Percentiles rank a stretch among this genome's conserved stretches.
Conservation (phyloP, 768 basidiomycete species). For the Rhodotorula paludigena region DNA sequence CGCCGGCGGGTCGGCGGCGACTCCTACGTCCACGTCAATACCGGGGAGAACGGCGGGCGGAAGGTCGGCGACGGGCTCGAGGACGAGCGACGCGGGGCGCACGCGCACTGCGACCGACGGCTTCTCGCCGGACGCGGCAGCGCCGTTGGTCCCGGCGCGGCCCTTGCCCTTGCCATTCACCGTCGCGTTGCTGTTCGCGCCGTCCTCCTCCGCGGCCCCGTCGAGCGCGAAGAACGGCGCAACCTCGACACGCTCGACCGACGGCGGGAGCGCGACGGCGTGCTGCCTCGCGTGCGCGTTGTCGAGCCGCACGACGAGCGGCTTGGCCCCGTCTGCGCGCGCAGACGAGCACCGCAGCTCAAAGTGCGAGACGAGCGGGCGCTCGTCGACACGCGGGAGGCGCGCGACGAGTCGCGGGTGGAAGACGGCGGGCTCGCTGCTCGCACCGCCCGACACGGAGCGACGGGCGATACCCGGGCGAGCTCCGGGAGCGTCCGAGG, state of each 20-base stretch:
- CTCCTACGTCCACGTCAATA: neutral
- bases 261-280: constrained; percentile 17
- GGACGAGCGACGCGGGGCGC: neutral
- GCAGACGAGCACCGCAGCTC: neutral
- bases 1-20: no score
- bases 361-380: constrained; percentile 14
- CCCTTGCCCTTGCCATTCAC: neutral
- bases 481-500: no score
- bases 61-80: neutral
- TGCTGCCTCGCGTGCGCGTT: constrained; percentile 22
- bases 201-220: no score
- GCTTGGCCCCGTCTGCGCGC: neutral
- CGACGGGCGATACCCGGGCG: neutral
- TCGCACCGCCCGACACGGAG: no score
- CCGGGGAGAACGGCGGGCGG: neutral
- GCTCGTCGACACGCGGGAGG: neutral
- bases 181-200: no score
- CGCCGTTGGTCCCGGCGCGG: neutral
- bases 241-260: constrained; percentile 8
- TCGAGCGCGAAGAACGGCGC: neutral
- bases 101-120: neutral
- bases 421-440: neutral
- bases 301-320: constrained; percentile 4
- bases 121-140: neutral
- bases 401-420: constrained; percentile 13